Base-by-base conservation (phyloP, 2,329 filamentous ascomycete species). In the Trichophyton mentagrophytes region DNA sequence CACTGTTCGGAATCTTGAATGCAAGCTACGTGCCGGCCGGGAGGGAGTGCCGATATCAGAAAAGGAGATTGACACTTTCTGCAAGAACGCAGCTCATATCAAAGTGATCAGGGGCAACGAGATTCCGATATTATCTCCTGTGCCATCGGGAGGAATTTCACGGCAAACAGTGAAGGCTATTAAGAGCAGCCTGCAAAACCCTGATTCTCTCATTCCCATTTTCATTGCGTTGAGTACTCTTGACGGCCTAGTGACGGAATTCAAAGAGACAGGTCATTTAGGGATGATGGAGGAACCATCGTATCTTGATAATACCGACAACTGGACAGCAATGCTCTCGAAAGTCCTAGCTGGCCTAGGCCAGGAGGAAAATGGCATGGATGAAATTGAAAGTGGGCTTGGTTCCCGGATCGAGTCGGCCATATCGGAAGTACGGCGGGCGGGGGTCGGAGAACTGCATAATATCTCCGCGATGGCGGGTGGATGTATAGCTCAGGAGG, bases 401-500 rank as follows among this genome's bases (percentile, higher is more conserved):
- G 79, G 80, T 49, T 75, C 80, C 63, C 78, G 79, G 20, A 74
- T 86, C 27, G 62, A 61, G 44, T 76, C 84, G 66, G 79, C 81
- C 13, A 80, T 84, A 0, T 77, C 84, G 62, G 88, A 91, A 72
- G 79, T 90, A 49, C 83, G 86, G 38, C 84, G 95, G 62, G 88
- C 89, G 40, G 85, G 84, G 56, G 89, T 89, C 30, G 88, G 85
- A 60, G 95, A 99, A 72, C 77, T 99, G 62, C 93, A 99, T 77
- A 97, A 96, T 71, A 88, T 95, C 61, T 88, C 91, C 36, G 86
- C 91, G 27, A 76, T 96, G 61, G 87, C 86, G 0, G 95, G 93
- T 33, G 95, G 93, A 2, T 87, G 99, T 78, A 87, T 95, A 56
- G 90, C 92, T n/a, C 95, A 99, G 74, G 93, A 99, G 76, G 84